These are phyloP conservation scores for Lactuca sativa DNA, from an alignment of 129 eudicot genomes.

Conservation along the genomic window DNA sequence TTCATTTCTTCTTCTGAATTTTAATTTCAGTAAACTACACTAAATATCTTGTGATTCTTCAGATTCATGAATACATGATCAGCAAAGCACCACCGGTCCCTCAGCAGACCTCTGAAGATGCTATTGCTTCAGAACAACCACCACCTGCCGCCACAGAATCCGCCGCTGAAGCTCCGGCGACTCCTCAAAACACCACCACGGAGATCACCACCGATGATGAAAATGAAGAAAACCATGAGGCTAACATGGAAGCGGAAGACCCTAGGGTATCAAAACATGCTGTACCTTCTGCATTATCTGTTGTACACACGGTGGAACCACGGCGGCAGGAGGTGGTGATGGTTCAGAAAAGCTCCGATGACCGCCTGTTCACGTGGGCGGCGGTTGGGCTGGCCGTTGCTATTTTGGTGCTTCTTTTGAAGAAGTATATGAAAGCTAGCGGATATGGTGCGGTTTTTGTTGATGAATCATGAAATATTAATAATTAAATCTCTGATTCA, in stretches of 20 bases:
- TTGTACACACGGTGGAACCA: constrained; percentile 34
- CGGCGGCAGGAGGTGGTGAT: constrained; percentile 36
- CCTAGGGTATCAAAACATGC: constrained; percentile 31
- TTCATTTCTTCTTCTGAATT: no score
- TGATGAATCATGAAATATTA: constrained; percentile 58
- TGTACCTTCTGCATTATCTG: constrained; percentile 22
- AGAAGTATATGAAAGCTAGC: constrained; percentile 82
- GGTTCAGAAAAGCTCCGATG: constrained; percentile 72
- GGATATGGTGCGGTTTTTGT: constrained; percentile 72
- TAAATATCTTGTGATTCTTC: constrained; percentile 15
- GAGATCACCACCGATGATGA: constrained; percentile 35
- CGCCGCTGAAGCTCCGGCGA: constrained; percentile 36
- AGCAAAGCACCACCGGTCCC: constrained; percentile 85
- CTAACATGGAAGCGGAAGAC: constrained; percentile 32
- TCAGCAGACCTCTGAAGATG: constrained; percentile 32
- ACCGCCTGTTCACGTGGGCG: constrained; percentile 87
- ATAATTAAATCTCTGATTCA: background rate
- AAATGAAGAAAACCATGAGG: constrained; percentile 50
- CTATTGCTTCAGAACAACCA: constrained; percentile 9
- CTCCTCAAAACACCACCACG: constrained; percentile 28
- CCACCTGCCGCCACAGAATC: constrained; percentile 36
- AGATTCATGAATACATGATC: constrained; percentile 93
- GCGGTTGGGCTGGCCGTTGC: constrained; percentile 87
- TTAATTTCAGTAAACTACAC: background rate
- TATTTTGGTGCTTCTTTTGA: constrained; percentile 66